These are phyloP conservation scores for Lentinula boryana DNA, from an alignment of 768 basidiomycete genomes.

Conservation along the genomic window DNA sequence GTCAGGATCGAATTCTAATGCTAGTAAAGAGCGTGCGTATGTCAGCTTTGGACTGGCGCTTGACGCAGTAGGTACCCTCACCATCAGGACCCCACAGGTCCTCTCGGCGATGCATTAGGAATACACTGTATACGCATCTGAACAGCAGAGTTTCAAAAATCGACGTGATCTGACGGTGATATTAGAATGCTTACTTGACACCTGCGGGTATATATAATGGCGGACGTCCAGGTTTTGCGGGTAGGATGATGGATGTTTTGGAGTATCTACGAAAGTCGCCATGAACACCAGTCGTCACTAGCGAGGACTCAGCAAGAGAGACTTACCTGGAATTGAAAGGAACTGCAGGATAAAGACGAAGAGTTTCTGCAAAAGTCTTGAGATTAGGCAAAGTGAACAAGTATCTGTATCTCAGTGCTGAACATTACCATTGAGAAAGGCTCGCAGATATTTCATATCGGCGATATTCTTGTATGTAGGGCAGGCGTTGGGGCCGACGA, in stretches of 20 bases:
- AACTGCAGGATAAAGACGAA: constrained; percentile 51
- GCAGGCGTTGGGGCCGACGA: constrained; percentile 33
- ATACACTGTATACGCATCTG: constrained; percentile 40
- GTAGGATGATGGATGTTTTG: constrained; percentile 12
- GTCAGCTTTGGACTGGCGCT: no score
- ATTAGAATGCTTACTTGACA: constrained; percentile 16
- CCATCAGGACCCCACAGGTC: constrained; percentile 70
- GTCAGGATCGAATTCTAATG: constrained; percentile 57
- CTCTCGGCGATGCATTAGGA: constrained; percentile 54
- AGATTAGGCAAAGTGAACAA: background rate
- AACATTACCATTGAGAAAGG: constrained; percentile 45
- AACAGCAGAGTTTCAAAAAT: background rate
- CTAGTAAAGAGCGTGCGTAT: constrained; percentile 19
- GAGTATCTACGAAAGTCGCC: constrained; percentile 16
- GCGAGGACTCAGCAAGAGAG: background rate
- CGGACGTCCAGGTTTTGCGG: constrained; percentile 11
- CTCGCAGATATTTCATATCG: constrained; percentile 53
- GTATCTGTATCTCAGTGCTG: no score
- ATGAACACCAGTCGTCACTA: background rate
- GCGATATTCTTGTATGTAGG: constrained; percentile 53
- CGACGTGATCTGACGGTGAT: background rate
- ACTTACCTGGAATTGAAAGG: constrained; percentile 11
- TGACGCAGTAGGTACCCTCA: constrained; percentile 14
- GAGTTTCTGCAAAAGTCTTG: constrained; percentile 29
- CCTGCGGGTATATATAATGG: constrained; percentile 23